Base-by-base conservation (phyloP, 352 stramenopile species). In the Globisporangium irregulare region DNA sequence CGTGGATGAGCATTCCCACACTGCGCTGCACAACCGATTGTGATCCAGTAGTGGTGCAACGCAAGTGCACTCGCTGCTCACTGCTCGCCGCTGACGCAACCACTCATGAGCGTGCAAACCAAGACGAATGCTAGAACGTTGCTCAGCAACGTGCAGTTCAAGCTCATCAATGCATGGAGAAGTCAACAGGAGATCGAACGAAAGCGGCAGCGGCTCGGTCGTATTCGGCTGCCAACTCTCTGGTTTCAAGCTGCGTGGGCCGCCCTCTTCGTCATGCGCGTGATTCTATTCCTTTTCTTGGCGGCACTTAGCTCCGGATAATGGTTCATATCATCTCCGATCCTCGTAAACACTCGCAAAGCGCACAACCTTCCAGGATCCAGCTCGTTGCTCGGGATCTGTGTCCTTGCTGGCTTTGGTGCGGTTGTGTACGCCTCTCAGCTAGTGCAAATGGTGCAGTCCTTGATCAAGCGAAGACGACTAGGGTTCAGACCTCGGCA, bases 261-360 rank as follows among this genome's bases (percentile, higher is more conserved):
- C 54, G 15, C 32, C 18, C 34, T 68, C 54, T 69, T 69, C 24
- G 1, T 53, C 20, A 58, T 69, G 54, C 55, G 55, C 64, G 5
- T 57, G n/a, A 53, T 41, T 29, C 27, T 69, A 1, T 59, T 64
- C 27, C 27, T 63, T 55, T 69, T 58, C 64, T 24, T 69, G 20
- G 12, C n/a, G 1, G 55, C 25, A 4, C 54, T 69, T 41, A 58
- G 54, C 20, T 1, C 53, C 9, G 41, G 43, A 20, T 67, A 61
- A 50, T 70, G 59, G 59, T 62, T 67, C 65, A 68, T 70, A 32
- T 61, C 60, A 14, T 62, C 65, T 14, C 27, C 34, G 43, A 8
- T 34, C 3, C 53, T 69, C 18, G 25, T 5, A 36, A 25, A 43
- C 20, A 62, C 54, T 0, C 63, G 54, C 36, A 58, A 25, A 9